Evolutionary conservation across 352 stramenopile genomes (phyloP).

Genomic region (Aphanomyces cochlioides): DNA sequence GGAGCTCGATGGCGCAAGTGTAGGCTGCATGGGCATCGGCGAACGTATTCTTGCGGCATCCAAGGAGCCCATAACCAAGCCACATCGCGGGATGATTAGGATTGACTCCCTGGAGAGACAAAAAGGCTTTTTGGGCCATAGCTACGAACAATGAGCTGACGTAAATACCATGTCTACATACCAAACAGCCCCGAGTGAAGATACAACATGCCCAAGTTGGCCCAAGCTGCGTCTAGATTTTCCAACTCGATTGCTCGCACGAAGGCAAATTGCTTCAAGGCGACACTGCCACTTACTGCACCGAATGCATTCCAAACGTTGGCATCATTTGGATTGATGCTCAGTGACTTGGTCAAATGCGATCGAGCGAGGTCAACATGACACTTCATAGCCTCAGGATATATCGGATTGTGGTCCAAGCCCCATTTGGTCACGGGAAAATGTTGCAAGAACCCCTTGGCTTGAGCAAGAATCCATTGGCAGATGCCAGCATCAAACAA

Average conservation of each 20-base stretch:
- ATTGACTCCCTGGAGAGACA: conserved; percentile 81
- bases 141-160: conserved; percentile 10
- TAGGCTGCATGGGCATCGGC: conserved; percentile 67
- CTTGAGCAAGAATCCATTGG: conserved; percentile 76
- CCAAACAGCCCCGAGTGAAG: conserved; percentile 38
- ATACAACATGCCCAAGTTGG: conserved; percentile 84
- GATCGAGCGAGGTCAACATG: conserved; percentile 39
- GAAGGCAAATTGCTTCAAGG: conserved; percentile 82
- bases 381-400: conserved; percentile 14
- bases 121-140: conserved; percentile 68
- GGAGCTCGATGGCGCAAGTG: conserved; percentile 67
- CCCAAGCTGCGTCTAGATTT: conserved; percentile 67
- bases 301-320: conserved; percentile 78
- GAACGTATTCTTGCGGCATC: conserved; percentile 39
- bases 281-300: conserved; percentile 48
- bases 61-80: conserved; percentile 80
- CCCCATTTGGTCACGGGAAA: conserved; percentile 38
- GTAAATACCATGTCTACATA: not conserved
- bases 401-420: conserved; percentile 36
- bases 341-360: conserved; percentile 51
- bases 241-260: conserved; percentile 56
- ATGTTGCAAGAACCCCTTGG: conserved; percentile 38
- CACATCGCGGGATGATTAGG: conserved; percentile 80
- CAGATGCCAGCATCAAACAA: conserved; percentile 68
- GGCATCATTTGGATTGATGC: conserved; percentile 43